Percentiles rank a stretch among this genome's conserved stretches.
These are phyloP conservation scores for Apiospora koreana DNA, from an alignment of 2,329 filamentous ascomycete species.

Conservation along the genomic window DNA sequence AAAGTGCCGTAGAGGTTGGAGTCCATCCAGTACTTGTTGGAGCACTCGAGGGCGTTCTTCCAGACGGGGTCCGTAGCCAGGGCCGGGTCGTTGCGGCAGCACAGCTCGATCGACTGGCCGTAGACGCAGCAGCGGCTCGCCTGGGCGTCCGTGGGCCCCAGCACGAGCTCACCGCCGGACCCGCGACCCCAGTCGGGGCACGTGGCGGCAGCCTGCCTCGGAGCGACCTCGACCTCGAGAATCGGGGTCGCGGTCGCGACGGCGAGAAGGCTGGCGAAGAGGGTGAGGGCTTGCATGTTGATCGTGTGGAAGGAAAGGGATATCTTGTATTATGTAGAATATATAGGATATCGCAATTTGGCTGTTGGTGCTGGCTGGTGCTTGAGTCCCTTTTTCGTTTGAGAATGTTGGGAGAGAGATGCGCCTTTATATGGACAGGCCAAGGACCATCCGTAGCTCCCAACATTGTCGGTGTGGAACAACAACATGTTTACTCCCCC, in stretches of 20 bases:
- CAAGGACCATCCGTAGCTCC: no score
- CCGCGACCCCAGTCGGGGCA: background rate
- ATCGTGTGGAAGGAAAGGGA: background rate
- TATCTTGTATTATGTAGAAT: no score
- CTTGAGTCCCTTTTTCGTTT: no score
- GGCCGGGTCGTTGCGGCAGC: slow-evolving; percentile 1
- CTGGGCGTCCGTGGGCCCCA: background rate
- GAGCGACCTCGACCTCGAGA: background rate
- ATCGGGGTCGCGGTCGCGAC: background rate
- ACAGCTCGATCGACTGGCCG: background rate
- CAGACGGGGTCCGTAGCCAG: background rate
- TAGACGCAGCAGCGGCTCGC: background rate
- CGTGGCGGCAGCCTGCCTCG: background rate
- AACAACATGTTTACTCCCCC: no score
- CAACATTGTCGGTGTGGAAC: no score
- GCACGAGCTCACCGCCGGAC: background rate
- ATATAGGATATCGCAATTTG: no score
- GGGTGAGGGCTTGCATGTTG: background rate
- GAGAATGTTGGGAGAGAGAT: no score
- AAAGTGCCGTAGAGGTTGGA: background rate
- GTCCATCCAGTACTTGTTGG: background rate
- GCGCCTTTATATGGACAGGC: no score
- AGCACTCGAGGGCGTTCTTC: background rate
- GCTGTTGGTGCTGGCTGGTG: no score
- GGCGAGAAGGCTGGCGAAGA: background rate